Base-by-base conservation (phyloP, 192 early-diverging fungal species). In the Chytriomyces confervae region DNA sequence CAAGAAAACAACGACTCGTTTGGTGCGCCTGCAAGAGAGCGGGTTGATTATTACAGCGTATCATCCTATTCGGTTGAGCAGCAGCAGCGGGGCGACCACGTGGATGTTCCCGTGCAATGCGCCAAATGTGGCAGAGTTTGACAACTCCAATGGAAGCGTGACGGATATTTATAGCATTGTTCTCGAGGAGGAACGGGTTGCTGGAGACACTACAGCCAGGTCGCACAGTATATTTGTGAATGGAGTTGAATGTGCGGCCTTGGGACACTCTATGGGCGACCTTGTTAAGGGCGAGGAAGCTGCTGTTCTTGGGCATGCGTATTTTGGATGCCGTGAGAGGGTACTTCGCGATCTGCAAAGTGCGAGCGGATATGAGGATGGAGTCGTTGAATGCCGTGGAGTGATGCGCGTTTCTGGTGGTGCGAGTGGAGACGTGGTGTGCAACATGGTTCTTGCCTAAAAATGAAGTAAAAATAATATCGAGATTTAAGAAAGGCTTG, bases 11-110 rank as follows among this genome's bases (percentile, higher is more conserved):
- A 9, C 9, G 7, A 70, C 69, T 1, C 69, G 50, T 50, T 50
- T 70, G 8, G 27, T 77, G 9, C 61, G 50, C 18, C 43, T 48
- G 63, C 46, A 27, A 10, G 62, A 53, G 18, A 63, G 46, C 46
- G 77, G 72, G 1, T 43, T 79, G n/a, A 13, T 75, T 61, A 67
- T 82, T 66, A 82, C 81, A 29, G 77, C 81, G 0, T 82, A 47
- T n/a, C 81, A 82, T 75, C 81, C 81, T 6, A 51, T 82, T n/a
- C 43, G 24, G 18, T 16, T 13, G 6, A 20, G 23, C 18, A 47
- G 62, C 10, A 57, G 53, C 36, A 36, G 4, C 36, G 4, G 36
- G 1, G 36, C 36, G 36, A 4, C 36, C 36, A 20, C 20, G 8
- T 82, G 81, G 81, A 10, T 18, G 8, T 82, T 82, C 74, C 81